These are phyloP conservation scores for Astrothelium macrocarpum DNA, from an alignment of 495 filamentous ascomycete genomes.

Conservation along the genomic window DNA sequence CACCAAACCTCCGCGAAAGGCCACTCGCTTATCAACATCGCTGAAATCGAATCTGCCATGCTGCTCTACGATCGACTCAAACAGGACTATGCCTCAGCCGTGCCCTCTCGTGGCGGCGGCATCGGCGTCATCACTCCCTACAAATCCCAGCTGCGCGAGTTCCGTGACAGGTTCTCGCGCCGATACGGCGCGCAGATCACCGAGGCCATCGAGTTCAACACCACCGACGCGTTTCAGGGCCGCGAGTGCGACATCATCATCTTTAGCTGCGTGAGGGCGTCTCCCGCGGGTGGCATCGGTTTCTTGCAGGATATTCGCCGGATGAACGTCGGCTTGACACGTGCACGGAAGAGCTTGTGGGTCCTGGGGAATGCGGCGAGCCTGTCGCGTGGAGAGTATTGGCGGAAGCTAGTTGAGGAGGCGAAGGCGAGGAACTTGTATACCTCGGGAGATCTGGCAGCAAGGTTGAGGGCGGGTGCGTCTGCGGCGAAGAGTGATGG, in stretches of 20 bases:
- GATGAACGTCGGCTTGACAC: conserved; percentile 98
- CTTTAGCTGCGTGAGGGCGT: conserved; percentile 94
- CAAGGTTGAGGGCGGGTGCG: conserved; percentile 42
- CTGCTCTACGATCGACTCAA: conserved; percentile 69
- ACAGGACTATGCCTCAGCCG: too few relatives aligned
- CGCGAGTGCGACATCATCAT: conserved; percentile 96
- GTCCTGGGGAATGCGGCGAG: conserved; percentile 86
- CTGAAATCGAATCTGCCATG: conserved; percentile 77
- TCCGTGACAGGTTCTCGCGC: conserved; percentile 60
- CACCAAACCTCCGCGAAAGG: conserved; percentile 67
- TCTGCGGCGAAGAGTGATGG: not conserved
- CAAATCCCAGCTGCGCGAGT: conserved; percentile 77
- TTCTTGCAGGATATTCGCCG: conserved; percentile 96
- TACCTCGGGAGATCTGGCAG: conserved; percentile 56
- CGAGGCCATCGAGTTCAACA: conserved; percentile 86
- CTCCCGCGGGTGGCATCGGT: conserved; percentile 79
- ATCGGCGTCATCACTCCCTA: conserved; percentile 97
- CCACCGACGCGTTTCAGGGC: conserved; percentile 95
- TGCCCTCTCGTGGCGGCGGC: conserved; percentile 59
- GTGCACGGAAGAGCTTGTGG: conserved; percentile 92
- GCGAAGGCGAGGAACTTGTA: conserved; percentile 66
- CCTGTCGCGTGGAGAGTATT: conserved; percentile 78
- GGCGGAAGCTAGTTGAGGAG: conserved; percentile 74
- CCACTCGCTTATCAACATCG: conserved; percentile 82
- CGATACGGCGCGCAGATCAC: conserved; percentile 66